These are phyloP conservation scores for Daedaleopsis sinensis DNA, from an alignment of 768 basidiomycete species.

Conservation along the genomic window DNA sequence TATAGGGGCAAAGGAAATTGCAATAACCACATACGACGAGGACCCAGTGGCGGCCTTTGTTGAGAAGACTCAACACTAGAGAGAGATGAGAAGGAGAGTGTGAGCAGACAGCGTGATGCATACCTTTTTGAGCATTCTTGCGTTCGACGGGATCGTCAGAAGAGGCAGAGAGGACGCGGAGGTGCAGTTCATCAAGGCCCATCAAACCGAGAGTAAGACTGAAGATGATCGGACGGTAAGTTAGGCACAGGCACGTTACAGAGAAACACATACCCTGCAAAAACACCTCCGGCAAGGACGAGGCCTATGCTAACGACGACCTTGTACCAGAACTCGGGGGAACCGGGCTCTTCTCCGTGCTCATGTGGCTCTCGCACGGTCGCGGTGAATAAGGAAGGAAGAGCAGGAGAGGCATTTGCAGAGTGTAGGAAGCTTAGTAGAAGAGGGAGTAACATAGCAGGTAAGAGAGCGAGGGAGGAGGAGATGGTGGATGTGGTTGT, in stretches of 20 bases:
- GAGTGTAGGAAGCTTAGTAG: background rate
- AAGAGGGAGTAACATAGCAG: background rate
- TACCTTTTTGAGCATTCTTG: slow-evolving; percentile 71
- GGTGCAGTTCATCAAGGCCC: slow-evolving; percentile 91
- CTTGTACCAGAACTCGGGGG: slow-evolving; percentile 76
- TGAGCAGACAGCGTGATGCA: background rate
- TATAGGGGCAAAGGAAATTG: slow-evolving; percentile 15
- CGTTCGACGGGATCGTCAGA: slow-evolving; percentile 75
- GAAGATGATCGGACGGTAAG: slow-evolving; percentile 1
- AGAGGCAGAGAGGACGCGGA: slow-evolving; percentile 81
- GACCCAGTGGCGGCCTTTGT: slow-evolving; percentile 75
- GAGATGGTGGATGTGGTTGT: background rate
- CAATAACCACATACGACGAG: slow-evolving; percentile 63
- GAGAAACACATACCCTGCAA: slow-evolving; percentile 68
- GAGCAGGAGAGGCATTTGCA: slow-evolving; percentile 4
- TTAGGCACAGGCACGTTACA: background rate
- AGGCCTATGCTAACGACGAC: slow-evolving; percentile 65
- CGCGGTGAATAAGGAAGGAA: slow-evolving; percentile 22
- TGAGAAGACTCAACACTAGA: slow-evolving; percentile 50
- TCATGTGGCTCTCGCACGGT: background rate
- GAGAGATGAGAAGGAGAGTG: background rate
- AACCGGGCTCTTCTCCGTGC: slow-evolving; percentile 41
- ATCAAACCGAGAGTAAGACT: slow-evolving; percentile 91
- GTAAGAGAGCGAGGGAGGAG: background rate
- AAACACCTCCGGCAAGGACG: slow-evolving; percentile 87